Conservation (phyloP, 1,139 yeast genomes). For the Kodamaea plutei region DNA sequence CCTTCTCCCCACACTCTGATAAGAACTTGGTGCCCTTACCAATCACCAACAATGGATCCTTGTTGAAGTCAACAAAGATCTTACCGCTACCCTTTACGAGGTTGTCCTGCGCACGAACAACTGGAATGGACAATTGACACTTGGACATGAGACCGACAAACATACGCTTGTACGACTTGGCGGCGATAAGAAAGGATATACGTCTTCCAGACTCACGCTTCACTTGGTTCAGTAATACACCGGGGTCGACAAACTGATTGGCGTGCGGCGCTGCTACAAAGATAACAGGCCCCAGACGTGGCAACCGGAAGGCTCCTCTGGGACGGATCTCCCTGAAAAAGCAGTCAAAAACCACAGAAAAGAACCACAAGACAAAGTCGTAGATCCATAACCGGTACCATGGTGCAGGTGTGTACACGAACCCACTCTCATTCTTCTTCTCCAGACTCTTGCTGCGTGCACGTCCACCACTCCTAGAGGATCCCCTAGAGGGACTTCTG, state of each 20-base stretch:
- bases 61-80: slow-evolving; percentile 48
- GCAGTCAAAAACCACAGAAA: slow-evolving; percentile 42
- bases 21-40: slow-evolving; percentile 73
- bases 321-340: slow-evolving; percentile 90
- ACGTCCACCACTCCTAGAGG: slow-evolving; percentile 2
- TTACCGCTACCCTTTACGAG: slow-evolving; percentile 58
- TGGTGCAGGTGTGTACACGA: slow-evolving; percentile 17
- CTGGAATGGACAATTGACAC: slow-evolving; percentile 81
- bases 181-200: slow-evolving; percentile 84
- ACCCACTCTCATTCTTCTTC: slow-evolving; percentile 4
- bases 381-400: slow-evolving; percentile 40
- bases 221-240: slow-evolving; percentile 78
- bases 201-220: slow-evolving; percentile 67
- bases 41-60: slow-evolving; percentile 43
- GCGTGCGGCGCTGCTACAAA: slow-evolving; percentile 98
- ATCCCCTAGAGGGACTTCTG: no score
- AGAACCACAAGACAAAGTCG: slow-evolving; percentile 48
- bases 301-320: slow-evolving; percentile 86
- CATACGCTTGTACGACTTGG: slow-evolving; percentile 61
- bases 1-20: slow-evolving; percentile 59
- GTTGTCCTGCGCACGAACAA: slow-evolving; percentile 86
- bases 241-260: slow-evolving; percentile 92
- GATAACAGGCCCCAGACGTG: slow-evolving; percentile 79
- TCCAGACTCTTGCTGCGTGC: slow-evolving; percentile 1
- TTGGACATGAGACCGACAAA: slow-evolving; percentile 76